Percentiles rank a stretch among this genome's conserved stretches.
Evolutionary conservation across 106 monocot species (phyloP).

Genomic region (Dactylorhiza incarnata): DNA sequence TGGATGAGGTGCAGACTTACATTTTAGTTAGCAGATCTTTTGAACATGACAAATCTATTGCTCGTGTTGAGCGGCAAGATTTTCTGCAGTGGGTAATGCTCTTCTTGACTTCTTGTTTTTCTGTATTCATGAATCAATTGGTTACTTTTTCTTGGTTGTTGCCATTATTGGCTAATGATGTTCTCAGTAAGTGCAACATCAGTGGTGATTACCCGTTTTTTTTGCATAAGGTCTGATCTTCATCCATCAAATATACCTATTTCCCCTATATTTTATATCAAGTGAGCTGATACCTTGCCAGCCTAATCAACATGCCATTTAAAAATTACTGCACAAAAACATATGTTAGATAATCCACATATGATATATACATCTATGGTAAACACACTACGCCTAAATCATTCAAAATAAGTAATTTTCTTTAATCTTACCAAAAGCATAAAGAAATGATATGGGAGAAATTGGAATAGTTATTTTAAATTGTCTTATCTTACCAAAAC

Average conservation of each 20-base stretch:
- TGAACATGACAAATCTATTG: constrained; percentile 13
- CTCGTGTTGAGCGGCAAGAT: constrained; percentile 25
- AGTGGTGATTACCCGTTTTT: background rate
- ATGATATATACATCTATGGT: background rate
- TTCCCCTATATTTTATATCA: background rate
- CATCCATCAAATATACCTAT: background rate
- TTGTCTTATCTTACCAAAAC: too few species aligned
- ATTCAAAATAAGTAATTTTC: background rate
- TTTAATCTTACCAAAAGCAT: background rate
- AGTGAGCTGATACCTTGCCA: background rate
- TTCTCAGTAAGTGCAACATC: constrained; percentile 1
- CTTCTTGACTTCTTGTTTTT: background rate
- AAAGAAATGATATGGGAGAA: too few species aligned
- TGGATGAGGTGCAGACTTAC: constrained; percentile 96
- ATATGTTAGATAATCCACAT: background rate
- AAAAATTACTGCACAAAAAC: background rate
- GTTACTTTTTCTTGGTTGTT: constrained; percentile 1
- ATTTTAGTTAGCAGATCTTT: constrained; percentile 48
- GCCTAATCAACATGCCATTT: background rate
- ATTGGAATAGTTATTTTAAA: too few species aligned
- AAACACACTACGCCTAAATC: background rate
- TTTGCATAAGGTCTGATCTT: background rate
- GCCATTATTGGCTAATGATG: background rate
- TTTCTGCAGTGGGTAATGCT: constrained; percentile 46
- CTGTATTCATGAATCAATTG: constrained; percentile 1